Percentiles rank a stretch among this genome's conserved stretches.
Conservation (phyloP, 495 filamentous ascomycete genomes). For the Lentithecium fluviatile region DNA sequence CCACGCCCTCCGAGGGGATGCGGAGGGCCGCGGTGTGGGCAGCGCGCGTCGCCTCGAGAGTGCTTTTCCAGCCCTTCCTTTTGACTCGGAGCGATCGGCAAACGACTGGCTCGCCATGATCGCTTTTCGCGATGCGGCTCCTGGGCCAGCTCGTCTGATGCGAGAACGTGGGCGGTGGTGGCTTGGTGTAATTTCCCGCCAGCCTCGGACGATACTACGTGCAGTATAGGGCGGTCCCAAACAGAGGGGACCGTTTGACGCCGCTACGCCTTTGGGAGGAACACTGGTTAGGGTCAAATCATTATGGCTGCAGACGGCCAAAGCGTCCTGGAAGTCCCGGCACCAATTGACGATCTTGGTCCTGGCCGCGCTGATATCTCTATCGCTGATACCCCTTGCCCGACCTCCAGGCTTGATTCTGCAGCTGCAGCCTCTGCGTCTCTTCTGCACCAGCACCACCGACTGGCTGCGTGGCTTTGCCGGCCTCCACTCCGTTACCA, state of each 20-base stretch:
- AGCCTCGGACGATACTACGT: constrained; percentile 10
- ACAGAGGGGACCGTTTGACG: constrained; percentile 2
- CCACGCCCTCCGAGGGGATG: no score
- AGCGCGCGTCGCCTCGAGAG: no score
- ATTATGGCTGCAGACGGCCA: neutral
- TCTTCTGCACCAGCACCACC: neutral
- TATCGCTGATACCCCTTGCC: constrained; percentile 3
- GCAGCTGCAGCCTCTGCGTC: neutral
- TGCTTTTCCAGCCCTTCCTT: neutral
- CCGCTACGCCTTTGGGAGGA: neutral
- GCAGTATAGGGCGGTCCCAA: neutral
- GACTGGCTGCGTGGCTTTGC: constrained; percentile 6
- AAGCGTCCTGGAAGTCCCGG: constrained; percentile 6
- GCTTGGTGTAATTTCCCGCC: constrained; percentile 21
- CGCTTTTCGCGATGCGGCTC: neutral
- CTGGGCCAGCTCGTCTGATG: neutral
- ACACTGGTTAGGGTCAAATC: no score
- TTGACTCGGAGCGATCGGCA: neutral
- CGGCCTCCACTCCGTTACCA: neutral
- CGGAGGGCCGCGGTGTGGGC: no score
- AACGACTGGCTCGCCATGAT: neutral
- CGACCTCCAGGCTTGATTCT: constrained; percentile 13
- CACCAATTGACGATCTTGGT: constrained; percentile 16
- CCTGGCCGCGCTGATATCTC: constrained; percentile 3
- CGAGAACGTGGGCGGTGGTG: constrained; percentile 7